A percentile compares a stretch with the other conserved stretches of the same genome.
phyloP scores from a whole-genome alignment of 73 alveolate species.

The Uronychia binucleata region DNA sequence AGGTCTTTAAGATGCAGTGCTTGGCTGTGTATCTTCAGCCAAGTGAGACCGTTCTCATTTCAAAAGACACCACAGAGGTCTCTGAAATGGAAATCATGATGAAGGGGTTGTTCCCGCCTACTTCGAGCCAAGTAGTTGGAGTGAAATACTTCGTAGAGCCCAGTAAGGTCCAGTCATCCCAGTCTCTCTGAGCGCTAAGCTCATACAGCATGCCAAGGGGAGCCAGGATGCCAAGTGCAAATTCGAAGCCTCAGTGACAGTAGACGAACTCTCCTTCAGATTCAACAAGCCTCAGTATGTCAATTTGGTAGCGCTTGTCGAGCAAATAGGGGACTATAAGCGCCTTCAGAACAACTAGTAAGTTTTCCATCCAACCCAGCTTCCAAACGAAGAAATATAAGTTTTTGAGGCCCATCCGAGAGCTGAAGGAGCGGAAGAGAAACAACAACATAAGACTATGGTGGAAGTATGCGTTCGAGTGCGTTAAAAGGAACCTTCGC shows the following conservation, averaged over 20 bases:
- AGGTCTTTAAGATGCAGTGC: conserved; percentile 49
- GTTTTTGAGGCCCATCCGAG: neutral
- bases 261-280: conserved; percentile 15
- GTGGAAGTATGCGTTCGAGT: conserved; percentile 33
- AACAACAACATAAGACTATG: conserved; percentile 3
- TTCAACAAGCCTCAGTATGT: conserved; percentile 8
- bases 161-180: conserved; percentile 9
- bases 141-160: neutral
- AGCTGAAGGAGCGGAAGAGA: neutral
- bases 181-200: neutral
- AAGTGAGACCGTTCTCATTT: conserved; percentile 2
- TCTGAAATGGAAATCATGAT: neutral
- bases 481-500: too few species aligned
- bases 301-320: conserved; percentile 1
- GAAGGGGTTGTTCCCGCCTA: conserved; percentile 17
- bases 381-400: conserved; percentile 8
- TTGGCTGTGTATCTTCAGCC: conserved; percentile 71
- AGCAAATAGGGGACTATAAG: neutral
- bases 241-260: conserved; percentile 3
- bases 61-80: neutral
- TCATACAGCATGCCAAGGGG: neutral
- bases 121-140: neutral
- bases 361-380: too few species aligned
- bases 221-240: neutral
- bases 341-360: conserved; percentile 8